Evolutionary conservation across 257 asterid species (phyloP), one percentile per base, ranked within the genome.

Genomic region (Solanum ahanhuiri): DNA sequence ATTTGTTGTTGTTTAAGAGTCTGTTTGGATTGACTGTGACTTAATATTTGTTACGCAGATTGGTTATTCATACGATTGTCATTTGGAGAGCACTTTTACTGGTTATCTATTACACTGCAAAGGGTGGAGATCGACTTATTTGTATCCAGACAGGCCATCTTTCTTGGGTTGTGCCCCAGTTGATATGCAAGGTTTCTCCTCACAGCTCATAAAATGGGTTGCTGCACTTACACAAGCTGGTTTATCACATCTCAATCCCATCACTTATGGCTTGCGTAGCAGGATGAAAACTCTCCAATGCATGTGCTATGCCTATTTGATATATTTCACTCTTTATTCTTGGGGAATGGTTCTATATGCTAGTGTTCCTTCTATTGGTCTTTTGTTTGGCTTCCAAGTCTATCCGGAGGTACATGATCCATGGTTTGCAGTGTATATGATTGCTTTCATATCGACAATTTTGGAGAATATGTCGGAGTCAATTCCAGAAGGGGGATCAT

Each of bases 61-160:
- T 2, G 98, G 98, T 11, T 95, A 94, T 85, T 92, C 95, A 1
- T 95, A 95, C 58, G 93, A 89, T 8, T 85, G 94, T 73, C 82
- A 94, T 87, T 79, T 94, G 86, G 98, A 94, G 91, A 93, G 96
- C 90, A 87, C 97, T 9, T 39, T 83, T 23, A 83, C 79, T 35
- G 81, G 87, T 34, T 71, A 64, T 51, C 83, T 66, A 39, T 51
- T 85, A 43, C 87, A 85, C 25, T 85, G 87, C 67, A 69, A 85
- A 28, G 87, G 87, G 15, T 85, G 87, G 87, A 69, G n/a, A 25
- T 85, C 87, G 0, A 71, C 77, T 4, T 85, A 66, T 33, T 39
- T 67, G 23, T 41, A 85, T 51, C 87, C 87, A 39, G 82, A 69
- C 28, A 85, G 87, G 34, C 87, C 87, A 43, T 69, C 82, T 67